These are phyloP conservation scores for Phialophora macrospora DNA, from an alignment of 2,329 filamentous ascomycete genomes.

Conservation along the genomic window DNA sequence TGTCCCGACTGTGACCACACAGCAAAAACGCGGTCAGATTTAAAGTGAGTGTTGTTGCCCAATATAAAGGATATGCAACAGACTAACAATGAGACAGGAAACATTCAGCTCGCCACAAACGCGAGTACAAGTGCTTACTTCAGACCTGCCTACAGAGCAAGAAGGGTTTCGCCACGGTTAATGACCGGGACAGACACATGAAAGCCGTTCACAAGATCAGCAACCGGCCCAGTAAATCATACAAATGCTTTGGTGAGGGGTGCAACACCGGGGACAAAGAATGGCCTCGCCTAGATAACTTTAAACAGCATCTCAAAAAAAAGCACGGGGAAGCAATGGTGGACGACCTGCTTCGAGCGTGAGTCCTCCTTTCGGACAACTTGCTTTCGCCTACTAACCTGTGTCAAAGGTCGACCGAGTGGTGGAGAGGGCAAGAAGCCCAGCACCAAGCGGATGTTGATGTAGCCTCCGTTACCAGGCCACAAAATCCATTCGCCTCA, in stretches of 20 bases:
- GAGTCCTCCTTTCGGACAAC: constrained; percentile 37
- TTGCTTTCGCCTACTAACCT: constrained; percentile 9
- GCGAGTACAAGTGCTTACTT: constrained; percentile 67
- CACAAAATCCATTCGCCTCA: constrained; percentile 3
- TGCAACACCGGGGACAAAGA: constrained; percentile 68
- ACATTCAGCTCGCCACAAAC: constrained; percentile 71
- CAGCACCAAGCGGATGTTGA: constrained; percentile 12
- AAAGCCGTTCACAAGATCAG: constrained; percentile 69
- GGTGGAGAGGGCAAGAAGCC: constrained; percentile 42
- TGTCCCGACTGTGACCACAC: constrained; percentile 27
- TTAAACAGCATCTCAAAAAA: constrained; percentile 74
- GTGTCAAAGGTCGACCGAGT: constrained; percentile 44
- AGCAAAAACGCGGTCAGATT: constrained; percentile 48
- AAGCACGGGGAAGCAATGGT: constrained; percentile 63
- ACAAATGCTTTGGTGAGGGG: constrained; percentile 61
- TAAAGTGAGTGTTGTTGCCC: constrained; percentile 43
- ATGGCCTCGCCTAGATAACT: constrained; percentile 86
- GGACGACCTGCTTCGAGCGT: constrained; percentile 56
- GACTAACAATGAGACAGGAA: constrained; percentile 61
- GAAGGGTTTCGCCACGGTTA: constrained; percentile 76
- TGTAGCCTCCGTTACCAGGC: constrained; percentile 5
- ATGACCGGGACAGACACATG: constrained; percentile 81
- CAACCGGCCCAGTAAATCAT: constrained; percentile 54
- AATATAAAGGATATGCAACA: background rate
- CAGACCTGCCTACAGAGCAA: constrained; percentile 59